A percentile compares a stretch with the other conserved stretches of the same genome.
Conservation (phyloP, 768 basidiomycete species). For the Dioszegia aurantiaca region DNA sequence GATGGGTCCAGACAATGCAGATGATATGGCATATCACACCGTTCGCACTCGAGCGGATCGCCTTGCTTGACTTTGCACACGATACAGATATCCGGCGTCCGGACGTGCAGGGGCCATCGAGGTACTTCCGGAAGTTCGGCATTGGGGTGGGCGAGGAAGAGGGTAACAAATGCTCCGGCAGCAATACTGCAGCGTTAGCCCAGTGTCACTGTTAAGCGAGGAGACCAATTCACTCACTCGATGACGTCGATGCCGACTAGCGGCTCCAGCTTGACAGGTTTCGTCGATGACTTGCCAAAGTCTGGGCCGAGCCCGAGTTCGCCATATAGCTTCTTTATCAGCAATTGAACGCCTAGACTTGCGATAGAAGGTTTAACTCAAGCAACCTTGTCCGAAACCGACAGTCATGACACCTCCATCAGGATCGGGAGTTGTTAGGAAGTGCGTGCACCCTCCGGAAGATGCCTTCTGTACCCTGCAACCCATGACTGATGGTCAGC, state of each 20-base stretch:
- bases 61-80: conserved; percentile 64
- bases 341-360: conserved; percentile 12
- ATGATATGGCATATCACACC: conserved; percentile 91
- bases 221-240: conserved; percentile 56
- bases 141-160: conserved; percentile 74
- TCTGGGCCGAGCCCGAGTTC: conserved; percentile 44
- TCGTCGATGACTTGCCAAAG: conserved; percentile 63
- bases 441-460: conserved; percentile 87
- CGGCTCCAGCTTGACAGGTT: conserved; percentile 58
- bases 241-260: conserved; percentile 77
- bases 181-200: conserved; percentile 60
- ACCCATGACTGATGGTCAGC: conserved; percentile 57
- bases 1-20: conserved; percentile 76
- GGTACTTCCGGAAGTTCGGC: conserved; percentile 63
- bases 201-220: neutral
- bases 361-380: conserved; percentile 14
- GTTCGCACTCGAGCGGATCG: conserved; percentile 81
- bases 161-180: conserved; percentile 79
- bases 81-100: conserved; percentile 66
- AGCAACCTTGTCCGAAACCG: conserved; percentile 53
- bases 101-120: conserved; percentile 72
- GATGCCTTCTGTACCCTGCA: conserved; percentile 70
- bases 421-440: conserved; percentile 67
- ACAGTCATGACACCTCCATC: conserved; percentile 75
- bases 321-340: conserved; percentile 45